Base-by-base conservation (phyloP, 129 eudicot genomes). In the Helichrysum umbraculigerum region DNA sequence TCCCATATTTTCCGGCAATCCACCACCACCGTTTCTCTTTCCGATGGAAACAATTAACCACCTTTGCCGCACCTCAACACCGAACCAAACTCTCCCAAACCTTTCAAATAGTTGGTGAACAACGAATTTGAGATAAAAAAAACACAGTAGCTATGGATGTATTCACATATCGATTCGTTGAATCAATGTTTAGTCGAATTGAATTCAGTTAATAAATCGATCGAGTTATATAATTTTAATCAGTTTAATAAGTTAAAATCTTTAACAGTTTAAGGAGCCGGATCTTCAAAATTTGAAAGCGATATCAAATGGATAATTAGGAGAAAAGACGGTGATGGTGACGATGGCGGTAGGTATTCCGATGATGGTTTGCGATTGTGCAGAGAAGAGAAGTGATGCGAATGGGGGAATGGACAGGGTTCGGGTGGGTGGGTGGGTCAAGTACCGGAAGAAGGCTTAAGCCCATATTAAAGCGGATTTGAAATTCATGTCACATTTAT, bases 111-210 rank as follows among this genome's bases (percentile, higher is more conserved):
- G 9, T 56, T 62, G 19, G 75, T 54, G 60, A 54, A 15, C 21
- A 78, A 76, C 47, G 87, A 84, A n/a, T 77, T 81, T 4, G 76
- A 70, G 29, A 15, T 77, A n/a, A n/a, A 9, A 60, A 57, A 9
- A 81, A 57, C 69, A 76, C 79, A 65, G 88, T 95, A 15, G 84
- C 87, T 56, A 69, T 83, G 78, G 92, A 85, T 8, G 97, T 96
- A 8, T 84, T 91, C 29, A 22, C 89, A 82, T 57, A 42, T 87
- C 25, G 30, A 44, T 12, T 30, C 73, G 2, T 81, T 92, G 1
- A 66, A 68, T 47, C 16, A 73, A 6, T 30, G 62, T 50, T 61
- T 87, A 16, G 34, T 60, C 7, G 88, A 75, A 25, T 22, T 52
- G 1, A 62, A 21, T 42, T 78, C 59, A 2, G n/a, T 56, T 8